These are phyloP conservation scores for Actinidia arguta DNA, from an alignment of 179 eudicot genomes.

Conservation along the genomic window DNA sequence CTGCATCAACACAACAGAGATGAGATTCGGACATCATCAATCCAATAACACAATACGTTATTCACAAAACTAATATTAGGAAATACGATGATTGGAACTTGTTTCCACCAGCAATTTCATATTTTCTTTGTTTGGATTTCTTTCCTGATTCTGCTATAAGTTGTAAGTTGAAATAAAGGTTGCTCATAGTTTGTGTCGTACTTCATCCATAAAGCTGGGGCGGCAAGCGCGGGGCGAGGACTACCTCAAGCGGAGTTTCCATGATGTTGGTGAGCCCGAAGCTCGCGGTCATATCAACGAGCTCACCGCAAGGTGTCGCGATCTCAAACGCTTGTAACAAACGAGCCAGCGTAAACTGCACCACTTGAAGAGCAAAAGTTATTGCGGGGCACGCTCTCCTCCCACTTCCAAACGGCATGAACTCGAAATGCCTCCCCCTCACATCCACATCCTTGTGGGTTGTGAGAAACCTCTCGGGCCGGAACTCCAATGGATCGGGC, in stretches of 20 bases:
- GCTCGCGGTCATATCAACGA: slow-evolving; percentile 13
- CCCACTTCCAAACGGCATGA: slow-evolving; percentile 54
- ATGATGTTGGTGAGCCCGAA: not conserved
- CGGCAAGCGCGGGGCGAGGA: not conserved
- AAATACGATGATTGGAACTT: too few species aligned
- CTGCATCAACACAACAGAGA: too few species aligned
- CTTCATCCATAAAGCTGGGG: not conserved
- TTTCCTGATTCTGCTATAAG: too few species aligned
- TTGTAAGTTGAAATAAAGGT: not conserved
- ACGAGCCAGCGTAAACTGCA: slow-evolving; percentile 36
- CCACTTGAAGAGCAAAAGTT: slow-evolving; percentile 28
- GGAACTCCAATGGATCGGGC: slow-evolving; percentile 41
- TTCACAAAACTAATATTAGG: too few species aligned
- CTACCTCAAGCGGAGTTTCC: not conserved
- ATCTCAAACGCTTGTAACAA: slow-evolving; percentile 18
- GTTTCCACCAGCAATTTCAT: too few species aligned
- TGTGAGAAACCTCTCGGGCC: slow-evolving; percentile 52
- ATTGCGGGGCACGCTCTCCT: slow-evolving; percentile 48
- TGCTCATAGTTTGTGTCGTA: not conserved
- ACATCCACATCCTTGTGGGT: slow-evolving; percentile 39
- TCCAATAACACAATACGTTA: too few species aligned
- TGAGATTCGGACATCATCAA: too few species aligned
- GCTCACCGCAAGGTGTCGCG: not conserved
- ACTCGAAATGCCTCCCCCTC: slow-evolving; percentile 39
- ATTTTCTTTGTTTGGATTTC: too few species aligned